Conservation (phyloP, 1,284 basidiomycete genomes). For the Pyrrhoderma lamaoense region DNA sequence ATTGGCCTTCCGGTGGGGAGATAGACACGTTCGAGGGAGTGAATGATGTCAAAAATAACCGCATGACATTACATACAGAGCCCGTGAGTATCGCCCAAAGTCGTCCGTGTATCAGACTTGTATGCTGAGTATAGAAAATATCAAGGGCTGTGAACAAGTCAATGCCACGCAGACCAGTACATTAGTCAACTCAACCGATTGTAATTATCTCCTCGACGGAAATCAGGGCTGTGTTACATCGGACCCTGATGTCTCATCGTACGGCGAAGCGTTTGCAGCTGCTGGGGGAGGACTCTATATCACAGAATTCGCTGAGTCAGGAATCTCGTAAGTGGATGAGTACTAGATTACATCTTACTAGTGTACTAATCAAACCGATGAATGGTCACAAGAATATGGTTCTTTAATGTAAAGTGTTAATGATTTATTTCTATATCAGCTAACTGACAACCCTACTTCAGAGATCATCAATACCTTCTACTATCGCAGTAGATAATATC, state of each 20-base stretch:
- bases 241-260: slow-evolving; percentile 46
- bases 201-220: slow-evolving; percentile 42
- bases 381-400: slow-evolving; percentile 51
- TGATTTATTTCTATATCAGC: slow-evolving; percentile 1
- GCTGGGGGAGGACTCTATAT: slow-evolving; percentile 67
- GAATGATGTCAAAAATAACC: slow-evolving; percentile 52
- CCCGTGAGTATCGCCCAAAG: too few relatives aligned
- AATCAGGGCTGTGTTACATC: slow-evolving; percentile 59
- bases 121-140: too few relatives aligned
- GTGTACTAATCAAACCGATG: not conserved
- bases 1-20: slow-evolving; percentile 63
- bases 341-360: too few relatives aligned
- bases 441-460: slow-evolving; percentile 20
- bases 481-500: slow-evolving; percentile 42
- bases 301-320: slow-evolving; percentile 57
- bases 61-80: slow-evolving; percentile 65
- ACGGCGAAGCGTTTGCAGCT: slow-evolving; percentile 57
- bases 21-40: slow-evolving; percentile 76
- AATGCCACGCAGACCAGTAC: slow-evolving; percentile 44
- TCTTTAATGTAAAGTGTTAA: slow-evolving; percentile 42
- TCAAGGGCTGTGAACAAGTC: slow-evolving; percentile 46
- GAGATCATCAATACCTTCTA: slow-evolving; percentile 50
- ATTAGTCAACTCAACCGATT: slow-evolving; percentile 53
- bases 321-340: slow-evolving; percentile 51
- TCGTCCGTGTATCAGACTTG: too few relatives aligned